Evolutionary conservation across 2,329 filamentous ascomycete genomes (phyloP).

Genomic region (Verticillium klebahnii): DNA sequence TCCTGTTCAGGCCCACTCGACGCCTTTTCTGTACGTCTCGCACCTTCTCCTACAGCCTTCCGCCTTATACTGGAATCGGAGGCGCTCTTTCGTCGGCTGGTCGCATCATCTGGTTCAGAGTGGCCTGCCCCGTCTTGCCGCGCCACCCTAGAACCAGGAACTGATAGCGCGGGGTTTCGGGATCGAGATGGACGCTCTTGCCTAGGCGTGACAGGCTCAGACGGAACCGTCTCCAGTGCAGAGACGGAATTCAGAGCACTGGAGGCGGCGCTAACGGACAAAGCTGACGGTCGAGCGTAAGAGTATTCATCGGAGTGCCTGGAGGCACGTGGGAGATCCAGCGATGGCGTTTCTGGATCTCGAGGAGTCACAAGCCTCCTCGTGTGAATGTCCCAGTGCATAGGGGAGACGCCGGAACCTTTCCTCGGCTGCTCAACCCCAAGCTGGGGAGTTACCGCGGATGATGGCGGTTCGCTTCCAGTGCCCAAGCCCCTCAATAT

Average conservation of each 20-base stretch:
- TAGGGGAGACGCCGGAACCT: constrained; percentile 20
- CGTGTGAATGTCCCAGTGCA: constrained; percentile 52
- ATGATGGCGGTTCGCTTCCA: constrained; percentile 15
- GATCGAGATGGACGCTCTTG: background rate
- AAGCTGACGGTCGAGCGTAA: constrained; percentile 33
- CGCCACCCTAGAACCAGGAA: background rate
- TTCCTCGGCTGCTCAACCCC: constrained; percentile 27
- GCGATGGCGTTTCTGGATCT: constrained; percentile 21
- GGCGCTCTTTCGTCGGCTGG: constrained; percentile 2
- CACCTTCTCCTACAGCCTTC: constrained; percentile 5
- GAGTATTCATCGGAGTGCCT: constrained; percentile 36
- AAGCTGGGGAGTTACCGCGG: constrained; percentile 16
- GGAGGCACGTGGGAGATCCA: constrained; percentile 20
- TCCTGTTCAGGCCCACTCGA: constrained; percentile 8
- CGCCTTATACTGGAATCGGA: constrained; percentile 4
- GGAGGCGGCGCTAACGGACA: constrained; percentile 53
- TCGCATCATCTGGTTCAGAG: constrained; percentile 5
- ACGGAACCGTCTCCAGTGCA: background rate
- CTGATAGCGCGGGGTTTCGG: background rate
- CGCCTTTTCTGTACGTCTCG: background rate
- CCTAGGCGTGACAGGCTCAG: background rate
- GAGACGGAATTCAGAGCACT: constrained; percentile 40
- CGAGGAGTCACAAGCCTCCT: constrained; percentile 42
- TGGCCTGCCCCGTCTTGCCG: background rate
- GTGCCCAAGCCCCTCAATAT: constrained; percentile 19